Percentiles rank a stretch among this genome's conserved stretches.
phyloP scores from a whole-genome alignment of 768 basidiomycete genomes.

The Mycena belliarum region DNA sequence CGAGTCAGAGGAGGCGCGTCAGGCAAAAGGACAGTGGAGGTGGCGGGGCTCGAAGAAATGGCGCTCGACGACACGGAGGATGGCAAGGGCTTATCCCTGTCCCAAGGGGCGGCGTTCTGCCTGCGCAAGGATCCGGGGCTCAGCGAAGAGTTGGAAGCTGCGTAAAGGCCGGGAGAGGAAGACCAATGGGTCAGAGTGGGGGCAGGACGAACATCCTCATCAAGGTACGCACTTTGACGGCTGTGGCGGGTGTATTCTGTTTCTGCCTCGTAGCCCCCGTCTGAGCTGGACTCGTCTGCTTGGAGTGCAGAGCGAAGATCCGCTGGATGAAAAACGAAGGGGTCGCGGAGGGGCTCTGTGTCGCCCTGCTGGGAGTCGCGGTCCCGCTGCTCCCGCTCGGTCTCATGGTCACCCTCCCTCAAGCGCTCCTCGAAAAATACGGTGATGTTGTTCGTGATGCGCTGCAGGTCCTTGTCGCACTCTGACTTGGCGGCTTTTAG shows the following conservation, averaged over 20 bases:
- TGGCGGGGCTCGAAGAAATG: conserved; percentile 59
- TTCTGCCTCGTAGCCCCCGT: conserved; percentile 84
- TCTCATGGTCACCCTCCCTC: conserved; percentile 72
- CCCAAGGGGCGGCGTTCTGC: conserved; percentile 67
- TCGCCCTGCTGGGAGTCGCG: conserved; percentile 58
- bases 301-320: conserved; percentile 60
- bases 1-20: conserved; percentile 62
- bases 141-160: conserved; percentile 68
- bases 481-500: conserved; percentile 93
- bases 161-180: conserved; percentile 55
- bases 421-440: conserved; percentile 91
- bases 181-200: conserved; percentile 54
- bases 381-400: conserved; percentile 63
- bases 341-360: conserved; percentile 57
- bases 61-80: conserved; percentile 57
- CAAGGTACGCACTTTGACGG: conserved; percentile 74
- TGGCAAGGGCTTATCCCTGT: conserved; percentile 48
- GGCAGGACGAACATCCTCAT: conserved; percentile 37
- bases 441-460: conserved; percentile 93
- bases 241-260: conserved; percentile 62
- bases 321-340: conserved; percentile 57
- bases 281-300: conserved; percentile 73
- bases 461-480: conserved; percentile 94
- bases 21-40: conserved; percentile 59
- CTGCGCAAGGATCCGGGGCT: conserved; percentile 72